Evolutionary conservation across 2,329 filamentous ascomycete species (phyloP).

Genomic region (Parastagonospora avenae): DNA sequence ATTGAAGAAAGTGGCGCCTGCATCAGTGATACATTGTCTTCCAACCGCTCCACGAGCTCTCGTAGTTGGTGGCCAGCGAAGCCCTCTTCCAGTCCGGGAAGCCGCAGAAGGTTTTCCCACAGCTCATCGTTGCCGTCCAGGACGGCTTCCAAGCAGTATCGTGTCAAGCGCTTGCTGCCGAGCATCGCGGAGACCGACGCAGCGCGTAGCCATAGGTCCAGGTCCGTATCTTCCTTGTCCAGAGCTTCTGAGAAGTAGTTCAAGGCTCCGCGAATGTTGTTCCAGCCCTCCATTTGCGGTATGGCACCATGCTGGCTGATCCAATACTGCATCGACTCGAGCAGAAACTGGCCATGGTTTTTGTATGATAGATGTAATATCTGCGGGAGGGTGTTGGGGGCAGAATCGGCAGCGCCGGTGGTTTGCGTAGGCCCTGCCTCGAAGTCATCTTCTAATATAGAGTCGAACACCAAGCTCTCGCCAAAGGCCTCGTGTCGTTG

Average conservation of each 20-base stretch:
- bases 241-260: slow-evolving; percentile 65
- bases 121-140: slow-evolving; percentile 65
- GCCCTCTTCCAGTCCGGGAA: slow-evolving; percentile 56
- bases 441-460: slow-evolving; percentile 46
- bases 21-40: slow-evolving; percentile 61
- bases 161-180: slow-evolving; percentile 62
- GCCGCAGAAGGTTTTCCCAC: slow-evolving; percentile 57
- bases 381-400: slow-evolving; percentile 81
- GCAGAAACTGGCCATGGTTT: slow-evolving; percentile 87
- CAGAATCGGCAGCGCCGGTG: slow-evolving; percentile 70
- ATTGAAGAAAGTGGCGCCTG: slow-evolving; percentile 57
- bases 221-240: slow-evolving; percentile 67
- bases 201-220: slow-evolving; percentile 67
- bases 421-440: slow-evolving; percentile 50
- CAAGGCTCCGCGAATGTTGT: slow-evolving; percentile 45
- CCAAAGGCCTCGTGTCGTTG: slow-evolving; percentile 67
- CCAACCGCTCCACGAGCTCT: slow-evolving; percentile 54
- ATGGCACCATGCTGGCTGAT: slow-evolving; percentile 38
- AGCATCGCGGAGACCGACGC: slow-evolving; percentile 63
- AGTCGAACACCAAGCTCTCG: slow-evolving; percentile 50
- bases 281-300: slow-evolving; percentile 39
- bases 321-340: slow-evolving; percentile 72
- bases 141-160: slow-evolving; percentile 68
- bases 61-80: slow-evolving; percentile 44
- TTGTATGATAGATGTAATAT: slow-evolving; percentile 94